Evolutionary conservation across 192 early-diverging fungal species (phyloP), one percentile per base, ranked within the genome.

Genomic region (Podila horticola): DNA sequence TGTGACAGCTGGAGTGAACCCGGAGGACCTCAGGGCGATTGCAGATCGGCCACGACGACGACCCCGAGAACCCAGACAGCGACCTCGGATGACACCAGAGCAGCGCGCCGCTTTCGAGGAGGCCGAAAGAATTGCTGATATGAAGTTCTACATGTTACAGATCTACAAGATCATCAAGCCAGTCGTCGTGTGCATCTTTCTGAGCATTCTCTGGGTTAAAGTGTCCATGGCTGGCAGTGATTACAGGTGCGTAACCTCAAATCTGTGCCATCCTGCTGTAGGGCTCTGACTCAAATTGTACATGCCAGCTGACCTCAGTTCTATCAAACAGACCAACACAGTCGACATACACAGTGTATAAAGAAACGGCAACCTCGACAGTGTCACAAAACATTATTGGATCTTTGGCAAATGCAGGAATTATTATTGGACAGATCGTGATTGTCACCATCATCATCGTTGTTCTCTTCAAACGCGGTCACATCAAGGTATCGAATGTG

Each of bases 131-230:
- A 84, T 87, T 8, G 89, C 91, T 28, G 92, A 94, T 51, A 76
- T 96, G 51, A 91, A 88, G 72, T 96, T 90, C 75, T 96, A 95
- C 76, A 90, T 94, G 72, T 74, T 88, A 33, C 93, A 96, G 75
- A 86, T 96, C n/a, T 94, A 92, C 77, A 74, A 86, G 20, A 93
- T 96, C 62, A 91, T 95, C 65, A 91, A 93, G 64, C 95, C 95
- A 15, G 95, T 96, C 13, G 82, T 94, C 3, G 52, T 86, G 29
- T 95, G 94, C 62, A 93, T 96, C 68, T 67, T 89, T n/a, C 83
- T 95, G 19, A 88, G 90, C 34, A 91, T 96, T 49, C 81, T 96
- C 34, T 96, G 95, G 95, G 94, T 96, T 62, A 96, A 96, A 66
- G 75, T 94, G n/a, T 86, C 83, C 26, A 70, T 82, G 71, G 83